phyloP scores from a whole-genome alignment of 2,329 filamentous ascomycete species.

The Torrubiellomyces zombiae region DNA sequence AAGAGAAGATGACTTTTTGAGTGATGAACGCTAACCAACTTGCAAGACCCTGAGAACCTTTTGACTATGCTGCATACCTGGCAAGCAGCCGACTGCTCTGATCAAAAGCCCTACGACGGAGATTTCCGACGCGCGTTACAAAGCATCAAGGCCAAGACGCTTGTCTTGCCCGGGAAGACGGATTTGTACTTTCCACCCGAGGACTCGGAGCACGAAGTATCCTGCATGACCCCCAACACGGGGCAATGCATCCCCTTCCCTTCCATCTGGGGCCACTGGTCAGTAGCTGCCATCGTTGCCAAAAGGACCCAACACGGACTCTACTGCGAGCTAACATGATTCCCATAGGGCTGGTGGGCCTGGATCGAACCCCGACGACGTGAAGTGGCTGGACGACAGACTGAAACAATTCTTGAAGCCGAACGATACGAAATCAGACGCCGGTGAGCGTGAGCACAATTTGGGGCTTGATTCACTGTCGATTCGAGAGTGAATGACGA shows the following conservation, averaged over 20 bases:
- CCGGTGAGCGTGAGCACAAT: too few relatives aligned
- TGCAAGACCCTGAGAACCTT: slow-evolving; percentile 53
- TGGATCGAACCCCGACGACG: slow-evolving; percentile 52
- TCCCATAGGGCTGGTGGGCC: slow-evolving; percentile 44
- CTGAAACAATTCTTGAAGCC: slow-evolving; percentile 29
- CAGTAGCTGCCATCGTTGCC: slow-evolving; percentile 1
- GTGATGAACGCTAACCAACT: too few relatives aligned
- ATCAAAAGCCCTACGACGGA: slow-evolving; percentile 50
- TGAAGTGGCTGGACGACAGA: slow-evolving; percentile 53
- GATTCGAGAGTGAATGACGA: too few relatives aligned
- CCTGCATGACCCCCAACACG: slow-evolving; percentile 19
- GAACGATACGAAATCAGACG: too few relatives aligned
- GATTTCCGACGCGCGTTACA: slow-evolving; percentile 49
- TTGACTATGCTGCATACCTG: slow-evolving; percentile 63
- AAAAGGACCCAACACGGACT: not conserved
- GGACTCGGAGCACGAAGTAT: slow-evolving; percentile 59
- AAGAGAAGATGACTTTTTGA: too few relatives aligned
- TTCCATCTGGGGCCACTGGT: slow-evolving; percentile 26
- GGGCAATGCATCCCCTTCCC: slow-evolving; percentile 20
- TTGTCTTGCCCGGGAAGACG: slow-evolving; percentile 56
- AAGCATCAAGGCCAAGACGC: slow-evolving; percentile 52
- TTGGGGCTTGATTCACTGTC: too few relatives aligned
- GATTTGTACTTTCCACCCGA: slow-evolving; percentile 73
- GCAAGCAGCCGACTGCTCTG: slow-evolving; percentile 56
- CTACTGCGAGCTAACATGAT: not conserved